These are phyloP conservation scores for Alternaria consortialis DNA, from an alignment of 2,329 filamentous ascomycete species.

Conservation along the genomic window DNA sequence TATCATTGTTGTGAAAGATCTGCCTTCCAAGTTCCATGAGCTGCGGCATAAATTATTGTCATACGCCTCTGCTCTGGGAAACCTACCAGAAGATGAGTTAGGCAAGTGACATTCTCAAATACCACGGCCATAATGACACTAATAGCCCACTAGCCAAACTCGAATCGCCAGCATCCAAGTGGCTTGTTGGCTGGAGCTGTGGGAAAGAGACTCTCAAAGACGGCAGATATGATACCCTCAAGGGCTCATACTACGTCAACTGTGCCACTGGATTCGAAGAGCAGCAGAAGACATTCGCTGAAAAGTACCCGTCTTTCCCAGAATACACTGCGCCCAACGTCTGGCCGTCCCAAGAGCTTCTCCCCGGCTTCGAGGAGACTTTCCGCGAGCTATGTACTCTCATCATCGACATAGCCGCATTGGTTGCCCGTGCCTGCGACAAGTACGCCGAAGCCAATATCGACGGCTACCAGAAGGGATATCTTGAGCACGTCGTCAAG, in stretches of 20 bases:
- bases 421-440: conserved; percentile 92
- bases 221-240: conserved; percentile 79
- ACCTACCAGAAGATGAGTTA: conserved; percentile 75
- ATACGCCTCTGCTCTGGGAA: conserved; percentile 88
- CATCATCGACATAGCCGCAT: conserved; percentile 87
- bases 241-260: conserved; percentile 86
- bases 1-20: conserved; percentile 90
- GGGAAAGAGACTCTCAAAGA: conserved; percentile 84
- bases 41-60: conserved; percentile 80
- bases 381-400: conserved; percentile 80
- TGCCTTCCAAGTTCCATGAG: conserved; percentile 75
- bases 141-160: conserved; percentile 49
- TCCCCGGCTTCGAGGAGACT: conserved; percentile 78
- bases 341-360: conserved; percentile 75
- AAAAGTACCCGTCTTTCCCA: conserved; percentile 72
- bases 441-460: conserved; percentile 83
- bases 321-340: conserved; percentile 92
- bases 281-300: conserved; percentile 58
- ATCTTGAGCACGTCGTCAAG: conserved; percentile 86
- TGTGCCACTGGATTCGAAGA: conserved; percentile 72
- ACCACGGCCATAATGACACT: background rate
- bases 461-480: conserved; percentile 76
- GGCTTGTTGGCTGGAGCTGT: conserved; percentile 77
- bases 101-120: conserved; percentile 58
- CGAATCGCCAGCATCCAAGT: conserved; percentile 63